Conservation (phyloP, 1,284 basidiomycete genomes). For the Coniferiporia sulphurascens region DNA sequence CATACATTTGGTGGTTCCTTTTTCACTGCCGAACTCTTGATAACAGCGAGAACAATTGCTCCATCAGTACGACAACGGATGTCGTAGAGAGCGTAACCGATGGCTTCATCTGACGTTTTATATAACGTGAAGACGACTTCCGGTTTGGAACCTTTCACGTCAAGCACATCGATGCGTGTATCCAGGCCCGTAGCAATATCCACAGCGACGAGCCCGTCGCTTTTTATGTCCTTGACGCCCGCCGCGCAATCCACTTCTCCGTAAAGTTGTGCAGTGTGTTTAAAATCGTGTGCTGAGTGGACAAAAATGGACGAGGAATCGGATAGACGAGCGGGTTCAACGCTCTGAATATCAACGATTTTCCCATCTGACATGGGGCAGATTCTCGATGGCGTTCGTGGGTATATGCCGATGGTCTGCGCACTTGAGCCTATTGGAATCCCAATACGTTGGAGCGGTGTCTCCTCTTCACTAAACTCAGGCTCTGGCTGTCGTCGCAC, state of each 20-base stretch:
- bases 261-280: constrained; percentile 5
- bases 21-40: constrained; percentile 17
- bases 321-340: constrained; percentile 7
- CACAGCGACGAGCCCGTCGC: constrained; percentile 19
- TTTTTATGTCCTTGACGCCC: constrained; percentile 11
- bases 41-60: constrained; percentile 13
- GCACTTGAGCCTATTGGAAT: background rate
- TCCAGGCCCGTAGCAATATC: constrained; percentile 14
- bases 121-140: constrained; percentile 6
- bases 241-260: constrained; percentile 18
- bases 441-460: constrained; percentile 3
- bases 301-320: constrained; percentile 14
- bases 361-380: background rate
- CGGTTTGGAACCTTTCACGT: background rate
- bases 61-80: constrained; percentile 14
- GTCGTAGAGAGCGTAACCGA: constrained; percentile 8
- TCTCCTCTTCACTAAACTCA: constrained; percentile 9
- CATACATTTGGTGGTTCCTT: constrained; percentile 19
- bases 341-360: constrained; percentile 10
- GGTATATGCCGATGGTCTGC: background rate
- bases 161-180: constrained; percentile 17
- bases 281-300: background rate
- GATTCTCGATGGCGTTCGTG: background rate
- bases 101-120: background rate
- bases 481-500: background rate